Conservation (phyloP, 306 rosid genomes). For the Malus asiatica region DNA sequence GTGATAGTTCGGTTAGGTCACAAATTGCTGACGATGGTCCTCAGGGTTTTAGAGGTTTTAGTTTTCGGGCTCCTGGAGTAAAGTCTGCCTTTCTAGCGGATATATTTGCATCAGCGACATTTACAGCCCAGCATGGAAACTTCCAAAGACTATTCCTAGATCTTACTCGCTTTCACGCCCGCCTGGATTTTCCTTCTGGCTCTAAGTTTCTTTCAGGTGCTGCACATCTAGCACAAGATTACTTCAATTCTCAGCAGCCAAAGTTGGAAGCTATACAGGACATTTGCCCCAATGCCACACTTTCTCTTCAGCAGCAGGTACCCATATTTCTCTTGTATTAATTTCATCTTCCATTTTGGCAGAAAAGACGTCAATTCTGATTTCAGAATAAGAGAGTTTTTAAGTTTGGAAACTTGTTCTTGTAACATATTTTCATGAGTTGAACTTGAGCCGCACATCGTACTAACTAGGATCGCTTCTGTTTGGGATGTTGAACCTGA, state of each 20-base stretch:
- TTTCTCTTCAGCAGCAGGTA: conserved; percentile 97
- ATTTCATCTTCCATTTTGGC: background rate
- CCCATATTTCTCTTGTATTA: conserved; percentile 15
- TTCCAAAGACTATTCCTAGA: conserved; percentile 67
- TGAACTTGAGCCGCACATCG: background rate
- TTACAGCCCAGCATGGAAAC: conserved; percentile 79
- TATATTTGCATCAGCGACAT: conserved; percentile 52
- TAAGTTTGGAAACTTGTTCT: background rate
- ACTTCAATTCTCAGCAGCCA: conserved; percentile 54
- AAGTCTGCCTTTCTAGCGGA: conserved; percentile 63
- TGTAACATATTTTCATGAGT: background rate
- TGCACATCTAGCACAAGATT: conserved; percentile 50
- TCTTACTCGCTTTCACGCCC: conserved; percentile 69
- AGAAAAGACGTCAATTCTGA: background rate
- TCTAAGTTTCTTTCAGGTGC: conserved; percentile 66
- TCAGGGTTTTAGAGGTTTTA: conserved; percentile 39
- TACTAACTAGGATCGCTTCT: background rate
- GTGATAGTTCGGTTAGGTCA: conserved; percentile 45
- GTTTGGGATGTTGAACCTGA: background rate
- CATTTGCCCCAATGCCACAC: conserved; percentile 51
- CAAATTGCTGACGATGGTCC: conserved; percentile 27
- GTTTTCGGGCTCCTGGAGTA: conserved; percentile 37
- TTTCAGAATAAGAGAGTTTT: background rate
- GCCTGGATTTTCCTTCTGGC: conserved; percentile 76
- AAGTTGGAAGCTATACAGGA: conserved; percentile 55